These are phyloP conservation scores for Diaporthe sp. DNA, from an alignment of 2,329 filamentous ascomycete species.

Conservation along the genomic window DNA sequence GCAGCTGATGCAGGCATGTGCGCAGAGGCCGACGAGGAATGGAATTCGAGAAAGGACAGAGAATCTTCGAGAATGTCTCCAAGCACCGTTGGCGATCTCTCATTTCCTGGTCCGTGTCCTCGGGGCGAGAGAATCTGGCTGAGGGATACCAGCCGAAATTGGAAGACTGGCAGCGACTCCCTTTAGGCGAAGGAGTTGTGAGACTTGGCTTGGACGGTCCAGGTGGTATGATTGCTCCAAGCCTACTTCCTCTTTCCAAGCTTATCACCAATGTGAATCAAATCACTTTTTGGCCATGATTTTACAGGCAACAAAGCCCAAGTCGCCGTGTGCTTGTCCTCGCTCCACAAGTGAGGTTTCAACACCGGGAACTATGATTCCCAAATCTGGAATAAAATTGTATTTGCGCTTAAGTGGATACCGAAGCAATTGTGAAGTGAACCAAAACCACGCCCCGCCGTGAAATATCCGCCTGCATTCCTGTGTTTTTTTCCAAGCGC, in stretches of 20 bases:
- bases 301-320: background rate
- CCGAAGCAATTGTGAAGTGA: conserved; percentile 16
- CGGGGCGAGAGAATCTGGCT: background rate
- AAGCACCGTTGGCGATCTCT: background rate
- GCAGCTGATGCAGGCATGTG: background rate
- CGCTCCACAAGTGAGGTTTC: background rate
- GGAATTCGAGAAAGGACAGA: background rate
- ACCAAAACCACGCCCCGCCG: conserved; percentile 18
- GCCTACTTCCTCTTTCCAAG: too few species aligned
- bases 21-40: too few species aligned
- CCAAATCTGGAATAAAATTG: background rate
- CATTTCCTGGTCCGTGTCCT: background rate
- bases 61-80: background rate
- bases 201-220: too few species aligned
- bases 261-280: background rate
- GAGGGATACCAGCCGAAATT: background rate
- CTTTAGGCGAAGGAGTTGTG: too few species aligned
- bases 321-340: background rate
- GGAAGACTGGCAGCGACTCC: background rate
- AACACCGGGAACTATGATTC: too few species aligned
- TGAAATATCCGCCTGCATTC: background rate
- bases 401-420: conserved; percentile 8
- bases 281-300: background rate
- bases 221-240: background rate
- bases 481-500: conserved; percentile 21